These are phyloP conservation scores for Daldinia grandis DNA, from an alignment of 495 filamentous ascomycete species.

Conservation along the genomic window DNA sequence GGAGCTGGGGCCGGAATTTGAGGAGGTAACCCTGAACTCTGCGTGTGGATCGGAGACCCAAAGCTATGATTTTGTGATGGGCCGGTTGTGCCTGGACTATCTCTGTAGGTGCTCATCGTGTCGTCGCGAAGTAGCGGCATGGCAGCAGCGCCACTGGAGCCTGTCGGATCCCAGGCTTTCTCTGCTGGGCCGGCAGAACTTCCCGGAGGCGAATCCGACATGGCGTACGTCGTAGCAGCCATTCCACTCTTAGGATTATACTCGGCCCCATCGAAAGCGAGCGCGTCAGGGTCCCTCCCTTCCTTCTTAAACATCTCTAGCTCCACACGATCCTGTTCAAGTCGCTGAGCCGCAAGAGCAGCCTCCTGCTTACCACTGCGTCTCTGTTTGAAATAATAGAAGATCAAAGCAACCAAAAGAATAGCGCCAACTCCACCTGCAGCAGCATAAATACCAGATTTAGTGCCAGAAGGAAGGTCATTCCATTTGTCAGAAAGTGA, in stretches of 20 bases:
- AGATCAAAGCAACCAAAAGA: slow-evolving; percentile 56
- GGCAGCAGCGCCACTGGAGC: slow-evolving; percentile 41
- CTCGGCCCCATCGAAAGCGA: slow-evolving; percentile 50
- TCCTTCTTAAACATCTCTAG: slow-evolving; percentile 62
- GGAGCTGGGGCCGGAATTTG: slow-evolving; percentile 20
- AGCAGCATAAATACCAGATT: slow-evolving; percentile 68
- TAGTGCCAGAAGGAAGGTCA: slow-evolving; percentile 60
- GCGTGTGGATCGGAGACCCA: slow-evolving; percentile 34
- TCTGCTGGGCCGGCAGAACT: slow-evolving; percentile 39
- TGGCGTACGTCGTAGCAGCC: slow-evolving; percentile 40
- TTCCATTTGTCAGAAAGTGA: slow-evolving; percentile 65
- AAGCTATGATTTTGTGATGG: slow-evolving; percentile 39
- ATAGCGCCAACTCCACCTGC: slow-evolving; percentile 60
- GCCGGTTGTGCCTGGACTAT: slow-evolving; percentile 38
- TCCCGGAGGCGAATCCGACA: slow-evolving; percentile 48
- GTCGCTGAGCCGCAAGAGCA: slow-evolving; percentile 62
- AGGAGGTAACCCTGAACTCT: slow-evolving; percentile 40
- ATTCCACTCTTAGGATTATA: slow-evolving; percentile 49
- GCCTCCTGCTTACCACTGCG: slow-evolving; percentile 70
- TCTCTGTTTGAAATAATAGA: slow-evolving; percentile 74
- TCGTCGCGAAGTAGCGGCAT: slow-evolving; percentile 47
- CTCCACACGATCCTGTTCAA: slow-evolving; percentile 69
- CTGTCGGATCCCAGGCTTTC: slow-evolving; percentile 43
- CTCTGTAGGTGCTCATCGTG: slow-evolving; percentile 39
- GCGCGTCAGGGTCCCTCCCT: slow-evolving; percentile 57